Evolutionary conservation across 495 filamentous ascomycete species (phyloP), one percentile per base, ranked within the genome.

Genomic region (Lophium mytilinum): DNA sequence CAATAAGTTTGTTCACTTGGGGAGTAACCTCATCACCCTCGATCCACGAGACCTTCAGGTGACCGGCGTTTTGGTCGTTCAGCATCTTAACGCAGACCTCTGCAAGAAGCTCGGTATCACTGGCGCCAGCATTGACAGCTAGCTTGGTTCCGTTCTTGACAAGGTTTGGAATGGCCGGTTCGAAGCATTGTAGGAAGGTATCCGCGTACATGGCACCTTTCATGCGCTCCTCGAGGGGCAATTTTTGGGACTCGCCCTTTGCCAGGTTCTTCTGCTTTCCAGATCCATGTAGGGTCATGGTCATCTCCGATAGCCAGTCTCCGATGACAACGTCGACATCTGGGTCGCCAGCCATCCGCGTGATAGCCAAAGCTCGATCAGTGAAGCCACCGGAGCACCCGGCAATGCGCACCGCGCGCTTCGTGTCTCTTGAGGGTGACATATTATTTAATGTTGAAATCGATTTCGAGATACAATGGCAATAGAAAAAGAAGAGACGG

Each of bases 71-170:
- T 35, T 58, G 53, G 10, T 55, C 47, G 30, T 58, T 60, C 39
- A 48, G 40, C 40, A 63, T 57, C 56, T 58, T 62, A 9, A 66
- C 59, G 24, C 24, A 30, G n/a, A 68, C 10, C 43, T 68, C 50
- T 6, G 65, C 65, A 4, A 68, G 63, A 15, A 63, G 15, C 40
- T 68, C 63, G 9, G 65, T 68, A 48, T 68, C 65, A 17, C 51
- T 57, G 10, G 65, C 65, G 12, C 65, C 65, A 57, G 65, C 65
- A 46, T 68, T 66, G 49, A 68, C 65, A 14, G 65, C 63, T n/a
- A 68, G 59, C 54, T 66, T 68, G 52, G 63, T 63, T 5, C 60
- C 60, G 14, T 58, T 56, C 30, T 41, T 40, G 3, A 36, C 56
- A 3, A 68, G 39, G 47, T 62, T 57, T 19, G 57, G 58, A 21